Evolutionary conservation across 768 basidiomycete genomes (phyloP).

Genomic region (Macrolepiota dolichaula): DNA sequence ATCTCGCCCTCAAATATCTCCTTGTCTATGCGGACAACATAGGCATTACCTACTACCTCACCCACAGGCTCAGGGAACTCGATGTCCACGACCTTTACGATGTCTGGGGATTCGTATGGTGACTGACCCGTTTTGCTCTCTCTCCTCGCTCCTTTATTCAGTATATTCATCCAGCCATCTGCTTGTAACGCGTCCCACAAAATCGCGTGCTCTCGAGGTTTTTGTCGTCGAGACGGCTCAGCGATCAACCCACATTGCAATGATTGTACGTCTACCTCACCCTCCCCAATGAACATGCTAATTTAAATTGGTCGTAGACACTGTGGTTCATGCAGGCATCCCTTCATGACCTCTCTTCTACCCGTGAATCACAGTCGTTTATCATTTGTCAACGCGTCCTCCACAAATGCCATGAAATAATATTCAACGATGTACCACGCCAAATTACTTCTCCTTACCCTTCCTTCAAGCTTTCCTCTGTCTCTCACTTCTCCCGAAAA

Average conservation of each 20-base stretch:
- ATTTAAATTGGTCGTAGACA: conserved; percentile 37
- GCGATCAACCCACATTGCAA: conserved; percentile 90
- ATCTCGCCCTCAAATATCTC: conserved; percentile 89
- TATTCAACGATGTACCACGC: conserved; percentile 83
- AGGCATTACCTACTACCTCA: conserved; percentile 89
- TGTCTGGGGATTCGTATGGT: conserved; percentile 92
- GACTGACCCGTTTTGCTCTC: conserved; percentile 31
- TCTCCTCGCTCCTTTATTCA: conserved; percentile 15
- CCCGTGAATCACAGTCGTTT: conserved; percentile 71
- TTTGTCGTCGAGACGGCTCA: conserved; percentile 89
- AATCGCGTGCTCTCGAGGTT: conserved; percentile 88
- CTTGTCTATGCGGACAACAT: conserved; percentile 81
- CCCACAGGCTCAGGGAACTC: conserved; percentile 65
- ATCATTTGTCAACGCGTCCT: conserved; percentile 88
- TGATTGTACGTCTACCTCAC: conserved; percentile 70
- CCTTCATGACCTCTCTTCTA: conserved; percentile 70
- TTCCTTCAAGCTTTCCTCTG: conserved; percentile 44
- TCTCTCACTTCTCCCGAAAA: conserved; percentile 41
- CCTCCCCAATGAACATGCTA: conserved; percentile 9
- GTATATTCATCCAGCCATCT: conserved; percentile 64
- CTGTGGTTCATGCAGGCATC: conserved; percentile 99
- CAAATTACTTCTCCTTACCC: conserved; percentile 67
- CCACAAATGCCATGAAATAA: conserved; percentile 92
- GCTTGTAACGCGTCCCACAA: conserved; percentile 87
- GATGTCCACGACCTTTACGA: conserved; percentile 72